A percentile compares a stretch with the other conserved stretches of the same genome.
These are phyloP conservation scores for Penicillium olsonii DNA, from an alignment of 2,329 filamentous ascomycete genomes.

Conservation along the genomic window DNA sequence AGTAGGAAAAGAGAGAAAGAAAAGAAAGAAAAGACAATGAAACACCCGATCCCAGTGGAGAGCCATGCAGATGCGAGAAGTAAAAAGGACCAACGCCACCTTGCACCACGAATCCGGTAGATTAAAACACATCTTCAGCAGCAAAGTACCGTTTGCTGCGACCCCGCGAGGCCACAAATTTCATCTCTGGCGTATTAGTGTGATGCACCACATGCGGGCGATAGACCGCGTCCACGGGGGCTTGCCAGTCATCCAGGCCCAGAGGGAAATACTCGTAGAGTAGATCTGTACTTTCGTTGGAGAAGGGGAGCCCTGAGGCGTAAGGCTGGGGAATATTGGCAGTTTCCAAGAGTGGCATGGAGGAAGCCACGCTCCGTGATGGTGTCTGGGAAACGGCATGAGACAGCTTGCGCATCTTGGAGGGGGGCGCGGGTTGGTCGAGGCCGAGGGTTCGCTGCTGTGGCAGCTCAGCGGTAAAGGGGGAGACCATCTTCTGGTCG, in stretches of 20 bases:
- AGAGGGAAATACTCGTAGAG: conserved; percentile 95
- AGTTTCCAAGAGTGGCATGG: conserved; percentile 34
- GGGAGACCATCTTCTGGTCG: conserved; percentile 23
- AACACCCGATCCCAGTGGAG: conserved; percentile 6
- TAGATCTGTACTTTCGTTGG: conserved; percentile 73
- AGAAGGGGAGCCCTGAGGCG: conserved; percentile 56
- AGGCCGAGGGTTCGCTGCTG: conserved; percentile 29
- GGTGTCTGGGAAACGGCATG: conserved; percentile 31
- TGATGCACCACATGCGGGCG: conserved; percentile 93
- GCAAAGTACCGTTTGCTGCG: conserved; percentile 73
- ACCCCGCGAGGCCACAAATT: conserved; percentile 65
- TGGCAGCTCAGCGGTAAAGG: conserved; percentile 28
- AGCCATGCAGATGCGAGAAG: conserved; percentile 23
- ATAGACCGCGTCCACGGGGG: conserved; percentile 86
- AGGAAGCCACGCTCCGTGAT: conserved; percentile 34
- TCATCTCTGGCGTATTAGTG: conserved; percentile 69
- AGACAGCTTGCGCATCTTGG: conserved; percentile 43
- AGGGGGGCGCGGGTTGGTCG: conserved; percentile 35
- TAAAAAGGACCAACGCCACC: conserved; percentile 8
- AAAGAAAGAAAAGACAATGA: conserved; percentile 10
- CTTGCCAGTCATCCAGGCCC: conserved; percentile 87
- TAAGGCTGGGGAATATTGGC: conserved; percentile 45
- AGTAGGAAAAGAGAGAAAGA: background rate
- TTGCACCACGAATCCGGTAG: conserved; percentile 5
- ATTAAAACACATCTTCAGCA: conserved; percentile 54